Percentiles rank a stretch among this genome's conserved stretches.
Conservation (phyloP, 208 protist species). For the Leishmania tropica region DNA sequence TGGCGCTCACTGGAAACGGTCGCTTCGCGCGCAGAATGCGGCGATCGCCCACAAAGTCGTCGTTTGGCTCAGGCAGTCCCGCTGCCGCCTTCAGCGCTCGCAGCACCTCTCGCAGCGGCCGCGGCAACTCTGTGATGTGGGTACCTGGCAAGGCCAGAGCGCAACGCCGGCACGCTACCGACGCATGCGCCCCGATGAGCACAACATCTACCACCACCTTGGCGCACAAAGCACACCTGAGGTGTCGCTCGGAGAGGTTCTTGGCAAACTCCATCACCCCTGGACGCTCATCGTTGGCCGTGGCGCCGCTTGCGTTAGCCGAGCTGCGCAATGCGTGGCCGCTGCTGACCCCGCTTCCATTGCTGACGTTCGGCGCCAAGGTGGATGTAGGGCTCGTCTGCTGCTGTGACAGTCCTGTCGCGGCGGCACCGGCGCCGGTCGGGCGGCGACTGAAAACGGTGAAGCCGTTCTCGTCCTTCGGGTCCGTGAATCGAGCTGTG, state of each 20-base stretch:
- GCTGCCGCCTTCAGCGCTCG: conserved; percentile 15
- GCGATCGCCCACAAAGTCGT: conserved; percentile 12
- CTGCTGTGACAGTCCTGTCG: not conserved
- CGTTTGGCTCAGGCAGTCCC: conserved; percentile 15
- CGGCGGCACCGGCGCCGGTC: not conserved
- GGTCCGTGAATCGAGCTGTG: conserved; percentile 20
- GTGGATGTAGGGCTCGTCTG: not conserved
- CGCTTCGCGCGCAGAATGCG: conserved; percentile 28
- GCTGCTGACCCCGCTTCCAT: conserved; percentile 1
- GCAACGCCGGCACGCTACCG: conserved; percentile 59
- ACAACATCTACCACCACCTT: conserved; percentile 57
- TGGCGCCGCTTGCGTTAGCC: not conserved
- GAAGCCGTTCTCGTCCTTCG: conserved; percentile 32
- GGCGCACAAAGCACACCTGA: conserved; percentile 53
- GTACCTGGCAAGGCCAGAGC: conserved; percentile 24
- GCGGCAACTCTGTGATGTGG: conserved; percentile 40
- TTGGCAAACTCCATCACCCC: conserved; percentile 28
- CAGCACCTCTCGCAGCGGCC: conserved; percentile 25
- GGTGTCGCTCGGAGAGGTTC: conserved; percentile 42
- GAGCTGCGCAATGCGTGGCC: not conserved
- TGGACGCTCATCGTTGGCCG: conserved; percentile 1
- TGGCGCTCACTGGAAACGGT: not conserved
- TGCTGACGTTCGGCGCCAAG: not conserved
- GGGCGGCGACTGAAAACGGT: conserved; percentile 14
- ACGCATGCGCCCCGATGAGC: conserved; percentile 39